A percentile compares a stretch with the other conserved stretches of the same genome.
These are phyloP conservation scores for Saposhnikovia divaricata DNA, from an alignment of 129 eudicot species.

Conservation along the genomic window DNA sequence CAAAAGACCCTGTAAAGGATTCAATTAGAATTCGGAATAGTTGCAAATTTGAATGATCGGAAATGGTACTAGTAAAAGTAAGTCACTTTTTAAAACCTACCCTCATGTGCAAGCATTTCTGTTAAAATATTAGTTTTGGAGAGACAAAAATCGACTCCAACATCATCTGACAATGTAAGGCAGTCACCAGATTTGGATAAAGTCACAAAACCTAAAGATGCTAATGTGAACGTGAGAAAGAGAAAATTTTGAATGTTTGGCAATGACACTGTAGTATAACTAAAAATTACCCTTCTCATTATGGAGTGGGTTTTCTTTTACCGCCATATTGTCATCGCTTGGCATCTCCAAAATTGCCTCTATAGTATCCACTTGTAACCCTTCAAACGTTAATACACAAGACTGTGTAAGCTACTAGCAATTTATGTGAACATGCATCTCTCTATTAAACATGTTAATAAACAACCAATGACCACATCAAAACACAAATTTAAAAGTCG, in stretches of 20 bases:
- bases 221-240: not conserved
- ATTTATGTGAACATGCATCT: not conserved
- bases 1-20: not conserved
- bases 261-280: not conserved
- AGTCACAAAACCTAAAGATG: no score
- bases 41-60: not conserved
- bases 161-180: not conserved
- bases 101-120: not conserved
- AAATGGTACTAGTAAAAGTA: no score
- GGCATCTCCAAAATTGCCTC: not conserved
- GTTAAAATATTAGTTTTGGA: not conserved
- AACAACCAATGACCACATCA: no score
- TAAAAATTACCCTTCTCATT: not conserved
- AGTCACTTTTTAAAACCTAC: not conserved
- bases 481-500: not conserved
- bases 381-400: not conserved
- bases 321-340: not conserved
- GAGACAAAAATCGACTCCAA: not conserved
- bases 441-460: not conserved
- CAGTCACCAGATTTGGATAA: no score
- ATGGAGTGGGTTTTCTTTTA: not conserved
- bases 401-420: not conserved
- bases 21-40: not conserved
- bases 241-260: not conserved
- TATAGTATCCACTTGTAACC: not conserved